Conservation (phyloP, 108 stramenopile genomes). For the Cyclotella choctawhatcheeana region DNA sequence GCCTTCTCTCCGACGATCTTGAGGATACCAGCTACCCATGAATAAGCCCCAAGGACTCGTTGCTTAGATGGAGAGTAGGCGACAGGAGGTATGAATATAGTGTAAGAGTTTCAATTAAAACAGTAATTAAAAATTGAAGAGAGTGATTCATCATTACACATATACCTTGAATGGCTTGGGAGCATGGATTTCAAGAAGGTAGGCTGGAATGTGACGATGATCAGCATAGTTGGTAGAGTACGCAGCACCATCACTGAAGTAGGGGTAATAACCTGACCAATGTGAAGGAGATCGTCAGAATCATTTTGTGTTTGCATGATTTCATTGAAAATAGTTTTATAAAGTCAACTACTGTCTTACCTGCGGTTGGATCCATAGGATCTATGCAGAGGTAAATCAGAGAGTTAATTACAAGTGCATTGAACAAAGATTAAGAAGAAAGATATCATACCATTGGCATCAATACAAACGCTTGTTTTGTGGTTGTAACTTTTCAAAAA, state of each 20-base stretch:
- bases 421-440: neutral
- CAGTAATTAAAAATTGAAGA: too few species aligned
- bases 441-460: constrained; percentile 5
- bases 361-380: constrained; percentile 2
- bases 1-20: neutral
- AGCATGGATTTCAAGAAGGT: neutral
- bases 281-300: too few species aligned
- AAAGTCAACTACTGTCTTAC: too few species aligned
- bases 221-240: constrained; percentile 1
- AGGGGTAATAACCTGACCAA: neutral
- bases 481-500: neutral
- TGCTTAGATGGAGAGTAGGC: too few species aligned
- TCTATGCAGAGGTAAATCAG: neutral
- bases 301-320: too few species aligned
- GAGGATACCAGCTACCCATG: neutral
- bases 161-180: constrained; percentile 7
- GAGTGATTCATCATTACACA: too few species aligned
- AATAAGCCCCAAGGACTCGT: constrained; percentile 8
- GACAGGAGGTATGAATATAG: too few species aligned
- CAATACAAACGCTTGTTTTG: constrained; percentile 6
- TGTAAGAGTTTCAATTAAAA: too few species aligned
- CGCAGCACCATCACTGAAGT: constrained; percentile 2
- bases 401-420: neutral
- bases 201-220: neutral
- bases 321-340: too few species aligned